Base-by-base conservation (phyloP, 345 rosid genomes). In the Dipteronia dyeriana region DNA sequence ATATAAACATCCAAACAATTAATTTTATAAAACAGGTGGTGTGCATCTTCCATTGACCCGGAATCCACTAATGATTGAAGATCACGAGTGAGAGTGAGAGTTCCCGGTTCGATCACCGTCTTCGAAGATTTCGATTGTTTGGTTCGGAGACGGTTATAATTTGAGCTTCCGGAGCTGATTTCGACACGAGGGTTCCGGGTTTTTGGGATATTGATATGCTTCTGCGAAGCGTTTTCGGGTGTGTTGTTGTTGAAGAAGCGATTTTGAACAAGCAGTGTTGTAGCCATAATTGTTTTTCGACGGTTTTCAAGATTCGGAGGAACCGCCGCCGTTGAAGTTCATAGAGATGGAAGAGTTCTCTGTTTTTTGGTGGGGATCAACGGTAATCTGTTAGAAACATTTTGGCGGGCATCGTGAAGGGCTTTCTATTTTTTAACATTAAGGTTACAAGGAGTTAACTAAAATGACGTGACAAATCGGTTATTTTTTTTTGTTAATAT, bases 1-100 rank as follows among this genome's bases (percentile, higher is more conserved):
- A 83, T 3, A 64, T 75, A 90, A 38, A 76, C 41, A 74, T 92
- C 92, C 12, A 81, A 73, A 65, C 71, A 85, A 73, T 78, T 73
- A 92, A 94, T 90, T 88, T 83, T 82, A 34, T 92, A 93, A 68
- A 94, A 91, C 92, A 94, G 70, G 62, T 82, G 41, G 89, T 87
- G 85, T 39, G 94, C 94, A 82, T 82, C 47, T 0, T 79, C 85
- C 86, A 90, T 79, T 0, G 82, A 80, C 23, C 93, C 90, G 0
- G 87, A 85, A 59, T 82, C 85, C 10, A 79, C 84, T 1, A 81
- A 62, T 0, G 14, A 66, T 2, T 16, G 31, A 5, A 88, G 82
- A 49, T 84, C 74, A 22, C 86, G 82, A 3, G 82, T 82, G 71
- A 82, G 79, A 0, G 43, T 49, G 54, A 82, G 76, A 72, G 70